Conservation (phyloP, 2,329 filamentous ascomycete genomes). For the Aureobasidium melanogenum region DNA sequence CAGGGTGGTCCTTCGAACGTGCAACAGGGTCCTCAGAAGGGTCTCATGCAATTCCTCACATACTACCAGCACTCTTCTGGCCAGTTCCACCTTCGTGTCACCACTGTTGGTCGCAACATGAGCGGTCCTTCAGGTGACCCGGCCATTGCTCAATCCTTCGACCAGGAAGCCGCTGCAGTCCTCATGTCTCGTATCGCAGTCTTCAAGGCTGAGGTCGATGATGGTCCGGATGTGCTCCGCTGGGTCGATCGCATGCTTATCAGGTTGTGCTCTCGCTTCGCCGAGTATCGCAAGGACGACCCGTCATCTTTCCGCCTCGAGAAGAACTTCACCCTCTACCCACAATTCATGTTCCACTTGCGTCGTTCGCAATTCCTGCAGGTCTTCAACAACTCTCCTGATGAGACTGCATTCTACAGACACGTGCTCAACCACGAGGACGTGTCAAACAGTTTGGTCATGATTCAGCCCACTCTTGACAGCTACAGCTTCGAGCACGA, state of each 20-base stretch:
- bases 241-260: conserved; percentile 99
- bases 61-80: conserved; percentile 98
- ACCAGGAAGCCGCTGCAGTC: conserved; percentile 94
- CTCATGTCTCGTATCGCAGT: conserved; percentile 99
- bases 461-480: conserved; percentile 97
- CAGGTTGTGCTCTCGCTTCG: conserved; percentile 88
- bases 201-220: conserved; percentile 97
- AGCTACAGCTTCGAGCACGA: conserved; percentile 97
- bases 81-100: conserved; percentile 91
- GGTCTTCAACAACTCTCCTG: conserved; percentile 98
- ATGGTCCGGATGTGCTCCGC: conserved; percentile 92
- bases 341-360: conserved; percentile 99
- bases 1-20: conserved; percentile 81
- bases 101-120: conserved; percentile 82
- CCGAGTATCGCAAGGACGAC: conserved; percentile 96
- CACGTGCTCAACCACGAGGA: conserved; percentile 97
- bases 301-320: conserved; percentile 93
- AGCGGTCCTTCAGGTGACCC: conserved; percentile 92
- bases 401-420: conserved; percentile 97
- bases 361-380: conserved; percentile 95
- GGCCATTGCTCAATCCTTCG: conserved; percentile 91
- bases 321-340: conserved; percentile 98
- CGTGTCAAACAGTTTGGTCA: conserved; percentile 90
- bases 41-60: conserved; percentile 95
- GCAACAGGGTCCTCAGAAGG: conserved; percentile 80